These are phyloP conservation scores for Gillenia trifoliata DNA, from an alignment of 306 rosid species.

Conservation along the genomic window DNA sequence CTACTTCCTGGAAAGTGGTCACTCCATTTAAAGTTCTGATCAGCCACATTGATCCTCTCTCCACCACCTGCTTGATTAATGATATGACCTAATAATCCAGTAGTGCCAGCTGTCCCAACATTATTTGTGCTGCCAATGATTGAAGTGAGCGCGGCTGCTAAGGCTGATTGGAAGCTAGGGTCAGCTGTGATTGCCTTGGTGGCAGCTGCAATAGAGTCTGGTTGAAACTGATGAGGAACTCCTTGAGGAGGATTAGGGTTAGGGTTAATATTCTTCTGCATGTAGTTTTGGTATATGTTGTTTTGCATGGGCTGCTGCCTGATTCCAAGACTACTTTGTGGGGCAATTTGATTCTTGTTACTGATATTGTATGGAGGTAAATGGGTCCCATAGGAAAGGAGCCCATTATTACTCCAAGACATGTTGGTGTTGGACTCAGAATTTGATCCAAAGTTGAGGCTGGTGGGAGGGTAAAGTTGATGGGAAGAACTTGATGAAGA, in stretches of 20 bases:
- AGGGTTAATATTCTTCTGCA: conserved; percentile 33
- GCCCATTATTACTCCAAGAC: conserved; percentile 52
- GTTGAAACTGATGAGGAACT: conserved; percentile 5
- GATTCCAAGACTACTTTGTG: conserved; percentile 32
- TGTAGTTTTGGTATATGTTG: conserved; percentile 34
- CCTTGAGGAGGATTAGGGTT: neutral
- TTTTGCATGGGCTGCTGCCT: conserved; percentile 33
- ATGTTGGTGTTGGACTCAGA: conserved; percentile 34
- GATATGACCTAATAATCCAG: conserved; percentile 19
- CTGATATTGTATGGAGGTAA: conserved; percentile 17
- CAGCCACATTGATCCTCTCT: conserved; percentile 9
- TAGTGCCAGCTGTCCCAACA: neutral
- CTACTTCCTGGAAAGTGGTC: conserved; percentile 33
- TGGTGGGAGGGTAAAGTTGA: conserved; percentile 43
- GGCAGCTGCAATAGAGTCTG: conserved; percentile 75
- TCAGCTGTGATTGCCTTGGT: conserved; percentile 79
- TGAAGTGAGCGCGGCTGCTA: conserved; percentile 69
- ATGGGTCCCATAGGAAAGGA: conserved; percentile 30
- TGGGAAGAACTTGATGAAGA: conserved; percentile 34
- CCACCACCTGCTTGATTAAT: conserved; percentile 12
- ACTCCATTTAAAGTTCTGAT: conserved; percentile 43
- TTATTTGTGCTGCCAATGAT: conserved; percentile 43
- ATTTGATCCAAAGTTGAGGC: conserved; percentile 48
- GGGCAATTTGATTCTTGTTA: conserved; percentile 33
- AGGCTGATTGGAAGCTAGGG: conserved; percentile 81